Base-by-base conservation (phyloP, 148 eudicot genomes). In the Pharnaceum exiguum region DNA sequence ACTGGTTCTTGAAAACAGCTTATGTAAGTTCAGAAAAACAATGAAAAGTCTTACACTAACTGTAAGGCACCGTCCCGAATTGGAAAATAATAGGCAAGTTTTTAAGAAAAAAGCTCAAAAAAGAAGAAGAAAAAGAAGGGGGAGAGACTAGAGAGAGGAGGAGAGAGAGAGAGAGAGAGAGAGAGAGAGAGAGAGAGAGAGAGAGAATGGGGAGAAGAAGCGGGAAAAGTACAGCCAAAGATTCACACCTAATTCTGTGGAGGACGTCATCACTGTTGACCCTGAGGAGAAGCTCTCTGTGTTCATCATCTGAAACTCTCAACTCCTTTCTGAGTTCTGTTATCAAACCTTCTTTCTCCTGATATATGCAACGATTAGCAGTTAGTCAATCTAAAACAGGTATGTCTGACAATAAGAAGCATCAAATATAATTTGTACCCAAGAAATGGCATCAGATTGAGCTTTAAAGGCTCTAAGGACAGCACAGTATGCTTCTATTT, bases 271-370 rank as follows among this genome's bases (percentile, higher is more conserved):
- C 96, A 63, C 78, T 66, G 62, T 85, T 83, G 54, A 91, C 94
- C 71, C 82, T 75, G 59, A 66, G 69, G 11, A 88, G 85, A 46
- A 91, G 82, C 65, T 91, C 96, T 57, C 96, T 76, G 75, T 91
- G 98, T 68, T 91, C 98, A 51, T 91, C 96, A 73, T 91, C 94
- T 46, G 98, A 87, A 51, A 91, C 94, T 65, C 98, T 81, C 72
- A 91, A 67, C 75, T 91, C 98, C 80, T 85, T 91, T 59, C 98
- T 75, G 32, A 91, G 88, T 71, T 87, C 96, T 38, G 98, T 88
- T 38, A 91, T 91, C 54, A 91, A 59, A 42, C 90, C 79, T 72
- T 87, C 98, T 71, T 87, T 91, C 33, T 87, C 98, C 98, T 91
- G 83, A 62, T 46, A 30, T 67, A 48, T 29, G 52, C 5, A 25